A percentile compares a stretch with the other conserved stretches of the same genome.
Conservation (phyloP, 129 eudicot genomes). For the Tanacetum coccineum region DNA sequence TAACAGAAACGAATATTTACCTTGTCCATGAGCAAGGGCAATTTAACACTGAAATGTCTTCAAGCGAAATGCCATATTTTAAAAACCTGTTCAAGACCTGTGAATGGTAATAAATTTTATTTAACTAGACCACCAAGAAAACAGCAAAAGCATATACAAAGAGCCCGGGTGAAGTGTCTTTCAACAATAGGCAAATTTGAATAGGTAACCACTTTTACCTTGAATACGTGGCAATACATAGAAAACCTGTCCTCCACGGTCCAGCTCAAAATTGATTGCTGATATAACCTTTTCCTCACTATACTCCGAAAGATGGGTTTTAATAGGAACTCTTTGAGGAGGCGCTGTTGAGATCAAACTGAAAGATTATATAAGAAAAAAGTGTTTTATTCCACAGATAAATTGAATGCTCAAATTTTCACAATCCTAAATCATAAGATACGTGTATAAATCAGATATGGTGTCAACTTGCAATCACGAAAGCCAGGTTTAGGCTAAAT, state of each 20-base stretch:
- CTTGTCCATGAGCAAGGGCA: constrained; percentile 97
- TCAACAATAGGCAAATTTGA: neutral
- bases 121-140: constrained; percentile 7
- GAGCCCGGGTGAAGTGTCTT: neutral
- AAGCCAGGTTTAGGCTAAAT: constrained; percentile 95
- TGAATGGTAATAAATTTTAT: constrained; percentile 24
- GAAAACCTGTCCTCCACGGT: constrained; percentile 96
- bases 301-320: constrained; percentile 82
- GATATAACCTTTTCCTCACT: constrained; percentile 67
- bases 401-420: constrained; percentile 7
- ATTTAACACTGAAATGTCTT: constrained; percentile 62
- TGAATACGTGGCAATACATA: constrained; percentile 96
- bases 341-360: constrained; percentile 96
- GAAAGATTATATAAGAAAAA: constrained; percentile 14
- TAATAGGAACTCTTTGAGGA: constrained; percentile 97
- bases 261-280: constrained; percentile 84
- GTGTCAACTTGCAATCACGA: constrained; percentile 86
- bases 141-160: constrained; percentile 1
- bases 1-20: constrained; percentile 38
- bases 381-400: neutral
- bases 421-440: constrained; percentile 11
- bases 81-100: constrained; percentile 96
- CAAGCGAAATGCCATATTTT: constrained; percentile 67
- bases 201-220: constrained; percentile 41
- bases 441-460: neutral